Evolutionary conservation across 371 early-diverging fungal genomes (phyloP).

Genomic region (Chytridium lagenaria): DNA sequence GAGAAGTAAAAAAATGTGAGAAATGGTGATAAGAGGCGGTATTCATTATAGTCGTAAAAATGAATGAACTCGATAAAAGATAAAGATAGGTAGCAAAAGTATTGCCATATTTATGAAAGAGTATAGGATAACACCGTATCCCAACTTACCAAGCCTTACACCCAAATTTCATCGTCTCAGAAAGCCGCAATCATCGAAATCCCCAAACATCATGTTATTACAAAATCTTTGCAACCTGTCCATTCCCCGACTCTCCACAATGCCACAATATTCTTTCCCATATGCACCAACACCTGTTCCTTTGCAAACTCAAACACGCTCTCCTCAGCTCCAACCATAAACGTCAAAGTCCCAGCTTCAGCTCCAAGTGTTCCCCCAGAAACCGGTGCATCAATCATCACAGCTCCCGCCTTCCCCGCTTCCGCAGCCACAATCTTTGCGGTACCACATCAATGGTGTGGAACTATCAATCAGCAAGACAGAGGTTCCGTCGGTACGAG

Average conservation of each 20-base stretch:
- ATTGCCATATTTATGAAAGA: neutral
- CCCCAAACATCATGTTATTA: conserved; percentile 96
- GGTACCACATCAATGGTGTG: conserved; percentile 85
- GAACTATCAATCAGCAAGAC: conserved; percentile 85
- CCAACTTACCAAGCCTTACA: conserved; percentile 35
- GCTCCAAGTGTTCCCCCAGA: conserved; percentile 95
- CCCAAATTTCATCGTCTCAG: conserved; percentile 94
- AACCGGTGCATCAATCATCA: conserved; percentile 94
- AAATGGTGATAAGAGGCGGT: too few species aligned
- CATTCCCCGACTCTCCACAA: conserved; percentile 82
- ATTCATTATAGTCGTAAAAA: neutral
- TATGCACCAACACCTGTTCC: conserved; percentile 66
- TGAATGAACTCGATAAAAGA: neutral
- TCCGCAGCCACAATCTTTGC: conserved; percentile 70
- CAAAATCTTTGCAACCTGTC: conserved; percentile 96
- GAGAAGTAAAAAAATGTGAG: too few species aligned
- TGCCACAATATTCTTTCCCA: conserved; percentile 96
- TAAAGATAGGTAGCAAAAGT: neutral
- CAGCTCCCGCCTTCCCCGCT: conserved; percentile 64
- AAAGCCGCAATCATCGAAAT: conserved; percentile 92
- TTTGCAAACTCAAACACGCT: conserved; percentile 68
- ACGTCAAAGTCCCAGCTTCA: conserved; percentile 89
- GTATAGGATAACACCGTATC: too few species aligned
- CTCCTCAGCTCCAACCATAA: conserved; percentile 92
- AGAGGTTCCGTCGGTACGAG: conserved; percentile 18